Evolutionary conservation across 2,329 filamentous ascomycete species (phyloP), one percentile per base, ranked within the genome.

Genomic region (Phialemonium atrogriseum): DNA sequence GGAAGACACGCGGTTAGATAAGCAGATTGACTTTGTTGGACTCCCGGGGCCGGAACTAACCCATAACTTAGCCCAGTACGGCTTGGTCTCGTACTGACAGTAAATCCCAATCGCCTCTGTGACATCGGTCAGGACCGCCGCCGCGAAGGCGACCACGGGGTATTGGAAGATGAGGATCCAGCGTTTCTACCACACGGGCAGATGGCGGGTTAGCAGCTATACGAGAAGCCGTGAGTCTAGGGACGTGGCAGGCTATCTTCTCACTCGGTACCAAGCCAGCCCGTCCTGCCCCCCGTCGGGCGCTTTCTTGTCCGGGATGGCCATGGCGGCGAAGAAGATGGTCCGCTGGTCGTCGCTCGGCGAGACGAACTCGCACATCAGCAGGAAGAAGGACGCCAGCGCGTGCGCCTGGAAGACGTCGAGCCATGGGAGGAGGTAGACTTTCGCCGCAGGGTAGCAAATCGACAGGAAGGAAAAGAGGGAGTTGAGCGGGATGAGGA

Each of bases 331-430:
- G 34, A 64, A 57, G 42, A 59, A 62, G 14, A 52, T 39, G 7
- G 54, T 51, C 7, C 55, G 48, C 13, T 47, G 47, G 9, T 44
- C 35, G 11, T 52, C 42, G 27, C 54, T 51, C 3, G 58, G 54
- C 5, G 50, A 56, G 5, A 66, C 44, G 29, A 55, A 64, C 26
- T 60, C 59, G 40, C 56, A 61, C 23, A 66, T 47, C 17, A 66
- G 51, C 8, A 66, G 48, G 38, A 64, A 62, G 41, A 66, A 66
- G 9, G 51, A 50, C n/a, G 51, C 54, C 2, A 68, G 43, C 8
- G 60, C 58, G 17, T 61, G 43, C 5, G 53, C 46, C 44, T 67
- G 55, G 36, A 58, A 51, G 5, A 61, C 36, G 14, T 59, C 54
- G 15, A 58, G 42, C 45, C 58, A 58, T 3, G 57, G 51, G 18